A percentile compares a stretch with the other conserved stretches of the same genome.
Evolutionary conservation across 2,329 filamentous ascomycete species (phyloP).

Genomic region (Daldinia eschscholtzii): DNA sequence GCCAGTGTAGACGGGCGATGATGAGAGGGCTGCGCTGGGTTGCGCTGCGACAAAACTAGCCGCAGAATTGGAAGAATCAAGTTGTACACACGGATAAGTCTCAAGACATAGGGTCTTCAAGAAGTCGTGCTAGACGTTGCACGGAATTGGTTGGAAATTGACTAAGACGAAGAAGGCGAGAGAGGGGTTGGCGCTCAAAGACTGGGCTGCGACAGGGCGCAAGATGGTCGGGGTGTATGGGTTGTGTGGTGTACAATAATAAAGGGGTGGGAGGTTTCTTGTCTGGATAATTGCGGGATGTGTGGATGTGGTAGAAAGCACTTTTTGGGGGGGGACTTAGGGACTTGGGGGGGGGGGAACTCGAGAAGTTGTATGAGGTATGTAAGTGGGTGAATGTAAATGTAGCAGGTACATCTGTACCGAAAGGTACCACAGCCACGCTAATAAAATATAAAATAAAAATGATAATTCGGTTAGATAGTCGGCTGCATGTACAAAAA

Average conservation of each 20-base stretch:
- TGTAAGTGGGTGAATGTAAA: slow-evolving; percentile 8
- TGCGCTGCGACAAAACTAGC: slow-evolving; percentile 40
- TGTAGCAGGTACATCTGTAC: slow-evolving; percentile 2
- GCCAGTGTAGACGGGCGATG: slow-evolving; percentile 19
- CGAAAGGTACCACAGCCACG: slow-evolving; percentile 12
- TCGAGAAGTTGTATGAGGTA: neutral
- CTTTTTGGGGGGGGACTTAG: slow-evolving; percentile 6
- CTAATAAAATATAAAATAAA: slow-evolving; percentile 22
- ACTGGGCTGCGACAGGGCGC: slow-evolving; percentile 41
- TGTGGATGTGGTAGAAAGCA: slow-evolving; percentile 3
- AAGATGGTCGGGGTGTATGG: slow-evolving; percentile 27
- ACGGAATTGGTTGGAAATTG: slow-evolving; percentile 44
- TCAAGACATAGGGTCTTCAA: slow-evolving; percentile 40
- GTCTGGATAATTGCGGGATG: slow-evolving; percentile 27
- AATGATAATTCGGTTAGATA: slow-evolving; percentile 27
- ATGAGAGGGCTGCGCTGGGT: slow-evolving; percentile 35
- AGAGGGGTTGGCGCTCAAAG: slow-evolving; percentile 39
- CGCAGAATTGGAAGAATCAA: slow-evolving; percentile 29
- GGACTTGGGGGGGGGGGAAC: neutral
- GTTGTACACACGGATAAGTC: slow-evolving; percentile 40
- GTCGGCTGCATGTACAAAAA: slow-evolving; percentile 35
- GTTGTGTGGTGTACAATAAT: slow-evolving; percentile 26
- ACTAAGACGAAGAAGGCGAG: slow-evolving; percentile 35
- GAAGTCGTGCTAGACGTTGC: slow-evolving; percentile 38
- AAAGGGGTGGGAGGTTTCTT: slow-evolving; percentile 26